A percentile compares a stretch with the other conserved stretches of the same genome.
These are phyloP conservation scores for Lolium multiflorum DNA, from an alignment of 176 grass and related monocot genomes.

Conservation along the genomic window DNA sequence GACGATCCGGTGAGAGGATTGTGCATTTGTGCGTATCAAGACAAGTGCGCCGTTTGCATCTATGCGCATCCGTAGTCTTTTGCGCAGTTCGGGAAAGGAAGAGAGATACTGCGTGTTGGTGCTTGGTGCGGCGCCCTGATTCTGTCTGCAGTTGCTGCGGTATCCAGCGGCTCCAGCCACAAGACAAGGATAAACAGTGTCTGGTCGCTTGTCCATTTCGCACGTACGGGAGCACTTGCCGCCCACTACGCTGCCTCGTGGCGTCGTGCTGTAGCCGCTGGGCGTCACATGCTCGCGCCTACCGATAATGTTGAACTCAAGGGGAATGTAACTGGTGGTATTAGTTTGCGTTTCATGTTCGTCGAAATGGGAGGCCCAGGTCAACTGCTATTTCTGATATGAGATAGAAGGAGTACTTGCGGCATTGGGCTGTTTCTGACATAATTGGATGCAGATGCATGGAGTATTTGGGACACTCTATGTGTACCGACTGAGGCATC, in stretches of 20 bases:
- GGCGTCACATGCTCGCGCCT: conserved; percentile 18
- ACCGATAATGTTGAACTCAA: not conserved
- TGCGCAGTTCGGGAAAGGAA: not conserved
- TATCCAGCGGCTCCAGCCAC: not conserved
- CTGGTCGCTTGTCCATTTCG: conserved; percentile 8
- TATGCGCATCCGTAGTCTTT: not conserved
- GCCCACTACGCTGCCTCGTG: not conserved
- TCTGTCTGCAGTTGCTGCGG: not conserved
- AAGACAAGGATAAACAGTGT: not conserved
- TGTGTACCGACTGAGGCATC: no score
- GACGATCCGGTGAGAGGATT: not conserved
- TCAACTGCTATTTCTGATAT: not conserved
- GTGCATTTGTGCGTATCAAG: not conserved
- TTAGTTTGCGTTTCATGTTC: not conserved
- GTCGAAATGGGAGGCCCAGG: not conserved
- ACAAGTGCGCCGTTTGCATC: not conserved
- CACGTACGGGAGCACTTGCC: not conserved
- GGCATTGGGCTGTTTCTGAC: no score
- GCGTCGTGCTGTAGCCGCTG: not conserved
- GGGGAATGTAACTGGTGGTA: not conserved
- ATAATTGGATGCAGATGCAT: no score
- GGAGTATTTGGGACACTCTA: no score
- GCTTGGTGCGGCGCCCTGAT: no score
- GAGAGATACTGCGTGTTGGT: not conserved
- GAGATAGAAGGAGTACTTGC: no score